These are phyloP conservation scores for Komagataea norvegica DNA, from an alignment of 1,139 yeast species.

Conservation along the genomic window DNA sequence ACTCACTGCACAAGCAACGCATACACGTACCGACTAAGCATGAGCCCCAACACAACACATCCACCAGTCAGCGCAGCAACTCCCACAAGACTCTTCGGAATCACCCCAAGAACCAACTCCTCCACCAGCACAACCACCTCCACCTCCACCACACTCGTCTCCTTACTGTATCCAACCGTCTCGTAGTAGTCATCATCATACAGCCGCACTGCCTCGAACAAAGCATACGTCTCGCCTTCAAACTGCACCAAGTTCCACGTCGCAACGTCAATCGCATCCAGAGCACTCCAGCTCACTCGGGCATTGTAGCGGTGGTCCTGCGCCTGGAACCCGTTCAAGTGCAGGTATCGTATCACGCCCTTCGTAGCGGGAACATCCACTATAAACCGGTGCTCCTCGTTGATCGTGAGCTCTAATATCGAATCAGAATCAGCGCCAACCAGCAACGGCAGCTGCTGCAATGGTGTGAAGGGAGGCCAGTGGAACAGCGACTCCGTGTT, in stretches of 20 bases:
- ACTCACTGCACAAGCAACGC: background rate
- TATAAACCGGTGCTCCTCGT: too few relatives aligned
- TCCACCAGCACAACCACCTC: slow-evolving; percentile 4
- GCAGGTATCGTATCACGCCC: background rate
- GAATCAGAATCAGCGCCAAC: too few relatives aligned
- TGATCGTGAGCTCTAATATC: too few relatives aligned
- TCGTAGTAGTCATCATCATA: background rate
- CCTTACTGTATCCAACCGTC: background rate
- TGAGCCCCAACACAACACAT: slow-evolving; percentile 1
- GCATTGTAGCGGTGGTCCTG: slow-evolving; percentile 13
- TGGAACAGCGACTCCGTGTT: slow-evolving; percentile 7
- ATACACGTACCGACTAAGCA: slow-evolving; percentile 1
- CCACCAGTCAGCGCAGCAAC: slow-evolving; percentile 1
- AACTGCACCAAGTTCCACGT: slow-evolving; percentile 10
- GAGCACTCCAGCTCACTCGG: slow-evolving; percentile 24
- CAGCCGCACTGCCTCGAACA: slow-evolving; percentile 3
- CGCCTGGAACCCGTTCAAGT: background rate
- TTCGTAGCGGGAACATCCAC: too few relatives aligned
- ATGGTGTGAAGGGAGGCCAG: background rate
- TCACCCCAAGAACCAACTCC: slow-evolving; percentile 5
- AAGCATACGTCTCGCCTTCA: slow-evolving; percentile 7
- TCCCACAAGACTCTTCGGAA: slow-evolving; percentile 4
- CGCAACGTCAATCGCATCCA: slow-evolving; percentile 17
- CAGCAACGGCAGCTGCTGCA: too few relatives aligned
- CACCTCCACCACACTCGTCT: slow-evolving; percentile 3